A percentile compares a stretch with the other conserved stretches of the same genome.
phyloP scores from a whole-genome alignment of 371 early-diverging fungal species.

The Mucor ambiguus region DNA sequence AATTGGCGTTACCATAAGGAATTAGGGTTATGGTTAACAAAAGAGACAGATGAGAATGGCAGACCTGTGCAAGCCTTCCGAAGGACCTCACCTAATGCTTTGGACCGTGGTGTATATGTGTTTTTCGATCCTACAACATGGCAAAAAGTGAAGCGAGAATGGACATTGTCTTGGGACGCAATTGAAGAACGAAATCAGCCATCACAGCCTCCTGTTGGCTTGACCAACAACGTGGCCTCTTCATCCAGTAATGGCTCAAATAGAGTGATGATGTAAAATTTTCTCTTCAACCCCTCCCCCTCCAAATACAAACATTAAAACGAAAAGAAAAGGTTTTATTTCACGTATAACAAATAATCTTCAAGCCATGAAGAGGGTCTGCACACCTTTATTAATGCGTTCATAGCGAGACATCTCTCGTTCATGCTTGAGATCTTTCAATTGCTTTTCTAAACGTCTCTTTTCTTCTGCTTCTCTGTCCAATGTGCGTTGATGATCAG shows the following conservation, averaged over 20 bases:
- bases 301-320: not conserved
- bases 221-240: conserved; percentile 6
- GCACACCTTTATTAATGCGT: conserved; percentile 52
- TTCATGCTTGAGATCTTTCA: conserved; percentile 61
- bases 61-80: conserved; percentile 33
- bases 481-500: conserved; percentile 57
- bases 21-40: conserved; percentile 82
- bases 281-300: not conserved
- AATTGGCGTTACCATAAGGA: conserved; percentile 94
- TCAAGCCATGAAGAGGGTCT: conserved; percentile 39
- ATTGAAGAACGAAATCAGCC: conserved; percentile 76
- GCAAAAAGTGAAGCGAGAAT: conserved; percentile 84
- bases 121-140: conserved; percentile 87
- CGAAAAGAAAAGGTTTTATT: not conserved
- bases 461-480: conserved; percentile 59
- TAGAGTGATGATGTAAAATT: conserved; percentile 25
- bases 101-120: conserved; percentile 80
- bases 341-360: not conserved
- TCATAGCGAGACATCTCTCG: conserved; percentile 53
- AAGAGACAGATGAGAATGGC: conserved; percentile 51
- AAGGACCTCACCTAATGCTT: conserved; percentile 51
- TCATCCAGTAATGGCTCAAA: conserved; percentile 14
- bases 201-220: conserved; percentile 14
- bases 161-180: conserved; percentile 76
- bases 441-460: conserved; percentile 47